Percentiles rank a stretch among this genome's conserved stretches.
Evolutionary conservation across 495 filamentous ascomycete species (phyloP).

Genomic region (Cercophora scortea): DNA sequence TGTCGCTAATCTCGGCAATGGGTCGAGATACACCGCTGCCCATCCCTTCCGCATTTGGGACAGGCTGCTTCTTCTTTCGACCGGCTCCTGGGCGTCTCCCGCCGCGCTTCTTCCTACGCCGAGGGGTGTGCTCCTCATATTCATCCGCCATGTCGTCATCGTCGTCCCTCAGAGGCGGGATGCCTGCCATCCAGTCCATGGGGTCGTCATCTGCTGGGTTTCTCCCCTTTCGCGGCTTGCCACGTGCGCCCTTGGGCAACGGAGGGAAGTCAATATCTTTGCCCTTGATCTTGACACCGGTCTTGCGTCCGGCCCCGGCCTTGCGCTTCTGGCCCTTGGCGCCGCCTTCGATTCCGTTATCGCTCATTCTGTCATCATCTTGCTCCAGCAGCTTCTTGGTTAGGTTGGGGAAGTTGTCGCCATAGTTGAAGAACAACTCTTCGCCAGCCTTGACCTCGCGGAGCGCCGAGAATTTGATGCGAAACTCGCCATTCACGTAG

Average conservation of each 20-base stretch:
- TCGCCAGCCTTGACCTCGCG: conserved; percentile 53
- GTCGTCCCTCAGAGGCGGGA: conserved; percentile 3
- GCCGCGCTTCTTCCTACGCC: conserved; percentile 18
- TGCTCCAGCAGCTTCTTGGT: conserved; percentile 41
- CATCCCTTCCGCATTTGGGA: neutral
- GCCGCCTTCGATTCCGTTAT: neutral
- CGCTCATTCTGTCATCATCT: conserved; percentile 27
- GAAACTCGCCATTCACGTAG: conserved; percentile 55
- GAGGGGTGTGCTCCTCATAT: conserved; percentile 2
- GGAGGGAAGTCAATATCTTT: conserved; percentile 2
- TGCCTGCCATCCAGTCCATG: conserved; percentile 3
- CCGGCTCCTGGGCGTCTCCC: conserved; percentile 21
- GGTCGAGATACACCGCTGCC: neutral
- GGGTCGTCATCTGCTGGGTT: conserved; percentile 4
- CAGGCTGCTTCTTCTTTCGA: conserved; percentile 16
- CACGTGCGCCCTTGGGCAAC: neutral
- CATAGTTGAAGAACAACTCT: conserved; percentile 68
- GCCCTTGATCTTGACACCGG: conserved; percentile 10
- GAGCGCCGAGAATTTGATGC: conserved; percentile 59
- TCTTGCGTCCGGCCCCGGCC: conserved; percentile 12
- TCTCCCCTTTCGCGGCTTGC: neutral
- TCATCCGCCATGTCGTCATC: conserved; percentile 17
- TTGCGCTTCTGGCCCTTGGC: conserved; percentile 13
- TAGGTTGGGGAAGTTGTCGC: conserved; percentile 43
- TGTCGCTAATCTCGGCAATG: conserved; percentile 14